Conservation (phyloP, 345 rosid genomes). For the Anastatica hierochuntica region DNA sequence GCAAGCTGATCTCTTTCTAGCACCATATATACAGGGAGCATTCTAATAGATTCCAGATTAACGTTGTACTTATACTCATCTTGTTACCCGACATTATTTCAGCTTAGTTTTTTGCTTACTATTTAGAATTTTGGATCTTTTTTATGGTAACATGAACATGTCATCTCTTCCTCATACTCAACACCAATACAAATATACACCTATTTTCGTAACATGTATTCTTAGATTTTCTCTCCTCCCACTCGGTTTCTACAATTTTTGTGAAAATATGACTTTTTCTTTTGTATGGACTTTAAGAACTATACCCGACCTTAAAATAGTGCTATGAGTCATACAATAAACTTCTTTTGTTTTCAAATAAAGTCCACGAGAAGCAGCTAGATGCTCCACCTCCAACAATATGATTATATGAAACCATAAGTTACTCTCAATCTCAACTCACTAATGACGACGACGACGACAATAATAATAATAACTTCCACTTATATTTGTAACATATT, state of each 20-base stretch:
- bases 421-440: background rate
- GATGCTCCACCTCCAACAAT: constrained; percentile 27
- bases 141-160: background rate
- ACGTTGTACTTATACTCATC: constrained; percentile 41
- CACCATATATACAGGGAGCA: constrained; percentile 55
- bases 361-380: constrained; percentile 32
- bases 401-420: constrained; percentile 2
- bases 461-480: too few species aligned
- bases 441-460: too few species aligned
- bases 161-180: background rate
- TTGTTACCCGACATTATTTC: background rate
- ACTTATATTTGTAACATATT: too few species aligned
- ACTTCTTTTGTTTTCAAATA: constrained; percentile 34
- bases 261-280: background rate
- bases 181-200: background rate
- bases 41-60: constrained; percentile 42
- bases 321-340: constrained; percentile 47
- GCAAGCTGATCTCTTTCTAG: constrained; percentile 82
- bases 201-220: background rate
- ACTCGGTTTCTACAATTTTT: background rate
- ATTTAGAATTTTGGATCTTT: background rate
- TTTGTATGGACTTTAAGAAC: constrained; percentile 31
- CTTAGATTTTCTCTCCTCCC: background rate
- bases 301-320: constrained; percentile 49
- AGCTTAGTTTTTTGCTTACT: background rate